Percentiles rank a stretch among this genome's conserved stretches.
Conservation (phyloP, 2,329 filamentous ascomycete genomes). For the Pseudogymnoascus sp. region DNA sequence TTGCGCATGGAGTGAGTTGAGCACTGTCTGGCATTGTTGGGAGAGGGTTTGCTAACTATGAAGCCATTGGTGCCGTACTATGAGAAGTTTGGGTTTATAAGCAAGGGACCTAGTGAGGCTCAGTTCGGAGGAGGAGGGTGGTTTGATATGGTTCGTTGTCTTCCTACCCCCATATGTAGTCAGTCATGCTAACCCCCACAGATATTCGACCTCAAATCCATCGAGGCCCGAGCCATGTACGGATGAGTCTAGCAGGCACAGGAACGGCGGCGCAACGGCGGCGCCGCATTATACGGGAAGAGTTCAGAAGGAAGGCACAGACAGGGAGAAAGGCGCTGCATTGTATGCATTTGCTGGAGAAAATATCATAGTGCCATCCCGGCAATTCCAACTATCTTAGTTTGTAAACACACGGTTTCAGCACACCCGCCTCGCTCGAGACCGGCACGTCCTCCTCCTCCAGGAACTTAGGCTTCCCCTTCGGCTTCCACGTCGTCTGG, state of each 20-base stretch:
- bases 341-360: constrained; percentile 5
- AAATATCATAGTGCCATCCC: constrained; percentile 1
- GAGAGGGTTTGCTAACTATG: constrained; percentile 8
- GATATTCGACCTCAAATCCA: constrained; percentile 23
- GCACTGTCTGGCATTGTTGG: neutral
- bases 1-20: constrained; percentile 58
- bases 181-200: constrained; percentile 7
- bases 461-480: constrained; percentile 70
- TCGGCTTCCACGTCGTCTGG: constrained; percentile 54
- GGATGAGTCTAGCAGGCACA: constrained; percentile 8
- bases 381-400: constrained; percentile 40
- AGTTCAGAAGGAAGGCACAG: neutral
- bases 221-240: constrained; percentile 24
- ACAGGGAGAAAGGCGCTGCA: neutral
- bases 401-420: constrained; percentile 97
- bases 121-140: constrained; percentile 72
- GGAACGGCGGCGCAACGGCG: neutral
- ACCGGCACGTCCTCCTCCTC: constrained; percentile 56
- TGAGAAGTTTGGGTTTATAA: constrained; percentile 62
- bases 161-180: neutral
- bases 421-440: constrained; percentile 52
- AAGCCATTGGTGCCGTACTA: constrained; percentile 66
- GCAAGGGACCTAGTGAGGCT: constrained; percentile 58
- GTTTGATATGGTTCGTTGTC: constrained; percentile 62
- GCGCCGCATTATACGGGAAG: neutral